Evolutionary conservation across 176 grass and related monocot genomes (phyloP).

Genomic region (Rhynchospora tenuis): DNA sequence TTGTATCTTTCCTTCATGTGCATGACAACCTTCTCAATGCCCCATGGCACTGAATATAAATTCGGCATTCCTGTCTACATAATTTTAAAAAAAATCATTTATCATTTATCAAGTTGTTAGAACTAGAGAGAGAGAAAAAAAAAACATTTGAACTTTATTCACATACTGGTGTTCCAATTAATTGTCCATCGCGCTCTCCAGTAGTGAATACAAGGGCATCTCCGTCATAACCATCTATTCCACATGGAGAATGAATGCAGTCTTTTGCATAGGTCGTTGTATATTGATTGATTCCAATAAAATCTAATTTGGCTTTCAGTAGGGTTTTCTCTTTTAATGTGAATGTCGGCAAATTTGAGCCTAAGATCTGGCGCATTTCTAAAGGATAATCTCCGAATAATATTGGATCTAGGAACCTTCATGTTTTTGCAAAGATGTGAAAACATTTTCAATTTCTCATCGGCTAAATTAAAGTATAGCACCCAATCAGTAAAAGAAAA

Average conservation of each 20-base stretch:
- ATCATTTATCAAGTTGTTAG: not conserved
- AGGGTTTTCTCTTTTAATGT: slow-evolving; percentile 40
- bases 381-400: slow-evolving; percentile 48
- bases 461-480: not conserved
- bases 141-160: not conserved
- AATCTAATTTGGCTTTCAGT: slow-evolving; percentile 43
- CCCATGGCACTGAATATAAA: slow-evolving; percentile 35
- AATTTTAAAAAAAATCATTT: not conserved
- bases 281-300: slow-evolving; percentile 72
- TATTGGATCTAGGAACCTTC: slow-evolving; percentile 52
- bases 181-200: slow-evolving; percentile 26
- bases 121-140: not conserved
- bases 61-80: slow-evolving; percentile 44
- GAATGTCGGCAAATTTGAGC: slow-evolving; percentile 34
- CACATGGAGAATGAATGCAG: slow-evolving; percentile 45
- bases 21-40: slow-evolving; percentile 49
- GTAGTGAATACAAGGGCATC: slow-evolving; percentile 28
- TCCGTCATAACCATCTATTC: slow-evolving; percentile 21
- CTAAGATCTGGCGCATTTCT: slow-evolving; percentile 43
- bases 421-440: slow-evolving; percentile 12
- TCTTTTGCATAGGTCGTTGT: slow-evolving; percentile 40
- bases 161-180: slow-evolving; percentile 39
- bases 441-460: not conserved
- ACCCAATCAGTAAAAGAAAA: not conserved
- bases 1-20: slow-evolving; percentile 71